Evolutionary conservation across 352 stramenopile species (phyloP).

Genomic region (Thraustotheca clavata): DNA sequence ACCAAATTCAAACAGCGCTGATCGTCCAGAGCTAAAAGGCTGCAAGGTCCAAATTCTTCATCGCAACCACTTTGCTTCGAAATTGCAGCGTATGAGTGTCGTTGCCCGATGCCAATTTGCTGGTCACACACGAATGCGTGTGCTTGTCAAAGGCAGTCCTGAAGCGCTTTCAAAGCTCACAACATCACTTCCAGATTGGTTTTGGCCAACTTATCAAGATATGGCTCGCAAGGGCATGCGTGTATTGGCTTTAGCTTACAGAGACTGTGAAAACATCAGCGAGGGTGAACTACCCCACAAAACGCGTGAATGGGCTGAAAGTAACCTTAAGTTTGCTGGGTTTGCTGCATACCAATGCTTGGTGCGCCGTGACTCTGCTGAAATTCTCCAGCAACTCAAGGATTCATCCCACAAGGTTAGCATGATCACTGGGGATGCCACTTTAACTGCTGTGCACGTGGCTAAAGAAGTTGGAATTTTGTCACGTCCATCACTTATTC

Average conservation of each 20-base stretch:
- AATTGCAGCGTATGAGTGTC: conserved; percentile 96
- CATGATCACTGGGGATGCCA: conserved; percentile 99
- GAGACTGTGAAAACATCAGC: conserved; percentile 75
- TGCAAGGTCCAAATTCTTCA: conserved; percentile 88
- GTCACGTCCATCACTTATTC: conserved; percentile 53
- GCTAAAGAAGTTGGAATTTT: conserved; percentile 94
- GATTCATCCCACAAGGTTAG: conserved; percentile 89
- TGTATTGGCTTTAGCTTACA: conserved; percentile 95
- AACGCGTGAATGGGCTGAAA: conserved; percentile 86
- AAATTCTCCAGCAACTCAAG: conserved; percentile 90
- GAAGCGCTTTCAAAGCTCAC: conserved; percentile 85
- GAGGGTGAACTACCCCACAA: conserved; percentile 73
- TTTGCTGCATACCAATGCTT: conserved; percentile 88
- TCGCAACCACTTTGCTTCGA: conserved; percentile 93
- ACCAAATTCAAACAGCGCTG: conserved; percentile 53
- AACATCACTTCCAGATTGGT: conserved; percentile 84
- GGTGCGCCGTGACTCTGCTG: conserved; percentile 94
- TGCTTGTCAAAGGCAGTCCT: conserved; percentile 96
- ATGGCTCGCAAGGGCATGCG: conserved; percentile 78
- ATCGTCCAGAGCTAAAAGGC: conserved; percentile 67
- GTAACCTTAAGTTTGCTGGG: conserved; percentile 91
- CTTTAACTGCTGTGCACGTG: conserved; percentile 96
- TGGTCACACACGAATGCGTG: conserved; percentile 41
- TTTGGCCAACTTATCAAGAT: conserved; percentile 80
- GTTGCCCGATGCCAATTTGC: conserved; percentile 84